Percentiles rank a stretch among this genome's conserved stretches.
Conservation (phyloP, 306 rosid genomes). For the Canavalia gladiata region DNA sequence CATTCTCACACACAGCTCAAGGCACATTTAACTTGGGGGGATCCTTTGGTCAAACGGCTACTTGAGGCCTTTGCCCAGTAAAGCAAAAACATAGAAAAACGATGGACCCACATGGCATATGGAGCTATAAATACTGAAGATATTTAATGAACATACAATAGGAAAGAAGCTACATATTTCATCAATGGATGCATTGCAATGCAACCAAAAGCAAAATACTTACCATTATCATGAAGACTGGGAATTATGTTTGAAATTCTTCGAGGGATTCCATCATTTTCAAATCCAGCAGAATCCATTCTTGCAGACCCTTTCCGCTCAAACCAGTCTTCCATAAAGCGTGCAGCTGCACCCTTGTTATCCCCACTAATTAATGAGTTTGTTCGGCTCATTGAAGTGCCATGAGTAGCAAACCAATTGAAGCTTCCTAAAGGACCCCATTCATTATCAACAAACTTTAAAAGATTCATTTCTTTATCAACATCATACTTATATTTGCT, state of each 20-base stretch:
- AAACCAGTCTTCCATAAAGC: constrained; percentile 99
- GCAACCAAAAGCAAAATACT: constrained; percentile 37
- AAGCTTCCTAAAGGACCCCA: constrained; percentile 97
- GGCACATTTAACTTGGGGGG: background rate
- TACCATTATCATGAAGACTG: constrained; percentile 53
- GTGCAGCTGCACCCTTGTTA: constrained; percentile 97
- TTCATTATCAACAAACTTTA: constrained; percentile 83
- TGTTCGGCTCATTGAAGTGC: constrained; percentile 98
- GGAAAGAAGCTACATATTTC: background rate
- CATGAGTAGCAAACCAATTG: constrained; percentile 98
- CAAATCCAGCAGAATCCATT: constrained; percentile 44
- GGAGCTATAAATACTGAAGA: constrained; percentile 1
- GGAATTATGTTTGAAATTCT: constrained; percentile 69
- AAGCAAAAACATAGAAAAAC: background rate
- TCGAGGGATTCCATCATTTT: constrained; percentile 54
- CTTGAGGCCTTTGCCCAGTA: background rate
- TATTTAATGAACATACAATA: background rate
- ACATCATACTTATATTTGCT: constrained; percentile 79
- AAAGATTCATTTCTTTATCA: constrained; percentile 90
- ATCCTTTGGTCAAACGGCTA: background rate
- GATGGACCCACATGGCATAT: background rate
- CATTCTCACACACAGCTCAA: too few relatives aligned
- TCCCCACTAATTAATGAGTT: constrained; percentile 92
- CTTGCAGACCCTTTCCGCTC: constrained; percentile 53
- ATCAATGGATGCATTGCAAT: background rate